These are phyloP conservation scores for Cutaneotrichosporon arboriforme DNA, from an alignment of 1,284 basidiomycete genomes.

Conservation along the genomic window DNA sequence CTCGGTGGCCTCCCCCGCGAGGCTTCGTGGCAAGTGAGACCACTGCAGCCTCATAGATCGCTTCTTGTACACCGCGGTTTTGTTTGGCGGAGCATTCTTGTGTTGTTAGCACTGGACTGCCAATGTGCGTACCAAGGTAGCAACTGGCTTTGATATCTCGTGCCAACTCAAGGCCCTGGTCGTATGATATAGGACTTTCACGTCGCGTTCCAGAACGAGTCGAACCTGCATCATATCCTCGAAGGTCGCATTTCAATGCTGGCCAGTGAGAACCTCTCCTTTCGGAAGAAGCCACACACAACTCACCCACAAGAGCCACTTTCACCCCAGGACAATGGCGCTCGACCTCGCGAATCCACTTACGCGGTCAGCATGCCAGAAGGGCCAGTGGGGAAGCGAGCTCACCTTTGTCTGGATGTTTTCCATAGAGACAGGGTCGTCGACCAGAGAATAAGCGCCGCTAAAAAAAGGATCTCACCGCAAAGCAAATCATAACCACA, in stretches of 20 bases:
- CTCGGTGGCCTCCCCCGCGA: background rate
- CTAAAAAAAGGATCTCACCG: constrained; percentile 53
- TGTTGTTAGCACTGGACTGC: background rate
- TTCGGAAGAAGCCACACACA: background rate
- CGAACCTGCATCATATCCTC: constrained; percentile 65
- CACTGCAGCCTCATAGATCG: constrained; percentile 81
- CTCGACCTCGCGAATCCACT: constrained; percentile 48
- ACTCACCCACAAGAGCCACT: constrained; percentile 79
- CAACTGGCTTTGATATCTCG: constrained; percentile 83
- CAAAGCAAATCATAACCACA: constrained; percentile 90
- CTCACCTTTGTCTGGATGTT: constrained; percentile 92
- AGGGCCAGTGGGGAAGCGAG: no score
- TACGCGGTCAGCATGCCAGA: background rate
- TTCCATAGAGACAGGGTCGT: constrained; percentile 82
- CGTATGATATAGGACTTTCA: constrained; percentile 71
- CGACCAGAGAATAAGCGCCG: constrained; percentile 56
- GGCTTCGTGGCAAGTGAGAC: constrained; percentile 58
- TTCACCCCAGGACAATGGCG: constrained; percentile 92
- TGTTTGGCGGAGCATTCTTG: constrained; percentile 93
- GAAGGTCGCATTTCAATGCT: constrained; percentile 92
- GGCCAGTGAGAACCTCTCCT: background rate
- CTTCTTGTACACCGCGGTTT: constrained; percentile 86
- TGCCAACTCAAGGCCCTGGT: constrained; percentile 80
- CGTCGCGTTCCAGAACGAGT: constrained; percentile 57
- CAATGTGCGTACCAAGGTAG: constrained; percentile 65